A percentile compares a stretch with the other conserved stretches of the same genome.
Conservation (phyloP, 2,329 filamentous ascomycete genomes). For the Fusarium lyarnte region DNA sequence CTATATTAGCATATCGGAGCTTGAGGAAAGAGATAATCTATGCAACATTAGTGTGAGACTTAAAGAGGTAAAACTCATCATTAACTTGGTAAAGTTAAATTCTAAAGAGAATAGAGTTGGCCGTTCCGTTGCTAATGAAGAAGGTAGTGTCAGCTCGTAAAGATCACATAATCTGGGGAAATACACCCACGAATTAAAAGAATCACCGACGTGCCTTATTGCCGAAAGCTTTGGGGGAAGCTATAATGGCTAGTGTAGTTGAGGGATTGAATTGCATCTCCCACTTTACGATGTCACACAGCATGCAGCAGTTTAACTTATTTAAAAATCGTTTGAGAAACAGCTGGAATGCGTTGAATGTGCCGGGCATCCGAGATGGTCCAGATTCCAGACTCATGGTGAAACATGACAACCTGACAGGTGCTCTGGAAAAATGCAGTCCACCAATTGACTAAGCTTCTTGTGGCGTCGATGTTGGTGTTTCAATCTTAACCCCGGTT, state of each 20-base stretch:
- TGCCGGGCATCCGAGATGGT: slow-evolving; percentile 21
- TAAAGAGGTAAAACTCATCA: neutral
- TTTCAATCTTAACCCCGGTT: slow-evolving; percentile 11
- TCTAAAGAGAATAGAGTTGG: neutral
- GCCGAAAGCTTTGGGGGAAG: neutral
- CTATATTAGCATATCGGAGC: rapidly evolving
- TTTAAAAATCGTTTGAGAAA: neutral
- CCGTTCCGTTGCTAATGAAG: neutral
- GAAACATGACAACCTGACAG: slow-evolving; percentile 24
- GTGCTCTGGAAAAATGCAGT: slow-evolving; percentile 5
- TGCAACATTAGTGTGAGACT: rapidly evolving
- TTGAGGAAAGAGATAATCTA: rapidly evolving
- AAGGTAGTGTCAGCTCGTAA: neutral
- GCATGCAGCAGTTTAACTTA: neutral
- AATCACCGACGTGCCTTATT: neutral
- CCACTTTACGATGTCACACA: neutral
- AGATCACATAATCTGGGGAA: neutral
- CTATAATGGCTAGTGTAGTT: neutral
- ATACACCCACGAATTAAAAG: neutral
- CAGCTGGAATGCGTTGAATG: neutral
- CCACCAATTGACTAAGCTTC: slow-evolving; percentile 13
- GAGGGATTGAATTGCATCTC: neutral
- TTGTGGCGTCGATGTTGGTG: neutral
- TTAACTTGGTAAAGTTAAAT: neutral
- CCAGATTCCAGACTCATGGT: neutral